Evolutionary conservation across 1,139 yeast species (phyloP), one percentile per base, ranked within the genome.

Genomic region (Zygosaccharomyces sapae): DNA sequence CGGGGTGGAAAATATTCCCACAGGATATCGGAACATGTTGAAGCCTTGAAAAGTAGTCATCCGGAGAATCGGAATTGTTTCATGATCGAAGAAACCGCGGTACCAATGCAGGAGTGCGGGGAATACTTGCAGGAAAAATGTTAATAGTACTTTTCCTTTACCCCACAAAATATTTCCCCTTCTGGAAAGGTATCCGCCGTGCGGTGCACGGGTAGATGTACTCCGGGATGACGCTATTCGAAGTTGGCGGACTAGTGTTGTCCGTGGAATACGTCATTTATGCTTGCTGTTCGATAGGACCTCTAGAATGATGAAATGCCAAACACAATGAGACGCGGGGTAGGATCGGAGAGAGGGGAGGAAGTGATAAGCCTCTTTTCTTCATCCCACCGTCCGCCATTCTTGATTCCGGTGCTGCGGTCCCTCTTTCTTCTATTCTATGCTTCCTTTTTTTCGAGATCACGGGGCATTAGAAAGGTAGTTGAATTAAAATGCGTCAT

Each of bases 141-240:
- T 13, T 10, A 25, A 12, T 16, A 30, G 24, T 27, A 16, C 7
- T 9, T 27, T 18, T 25, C 12, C 24, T 25, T 10, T 43, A 43
- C 27, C 33, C 34, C 33, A n/a, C 37, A 5, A 38, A 37, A 25
- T 44, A 37, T 33, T 46, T 43, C 30, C 35, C 25, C n/a, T 35
- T 29, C 12, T 37, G 33, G 12, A 35, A 19, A 5, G 16, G 12
- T 16, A 6, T 39, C n/a, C 31, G n/a, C 22, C 34, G 35, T 39
- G 42, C 35, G 22, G 5, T 7, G 13, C 5, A 12, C 35, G 34
- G 35, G 6, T 4, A 5, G 24, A 10, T 5, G 18, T 30, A 10
- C 10, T 29, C 35, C 35, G 42, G 18, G 5, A 39, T 39, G 35
- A 39, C 35, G 42, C 25, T 12, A 29, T 20, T 24, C 19, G 3